phyloP scores from a whole-genome alignment of 208 protist species.

The Crithidia thermophila region DNA sequence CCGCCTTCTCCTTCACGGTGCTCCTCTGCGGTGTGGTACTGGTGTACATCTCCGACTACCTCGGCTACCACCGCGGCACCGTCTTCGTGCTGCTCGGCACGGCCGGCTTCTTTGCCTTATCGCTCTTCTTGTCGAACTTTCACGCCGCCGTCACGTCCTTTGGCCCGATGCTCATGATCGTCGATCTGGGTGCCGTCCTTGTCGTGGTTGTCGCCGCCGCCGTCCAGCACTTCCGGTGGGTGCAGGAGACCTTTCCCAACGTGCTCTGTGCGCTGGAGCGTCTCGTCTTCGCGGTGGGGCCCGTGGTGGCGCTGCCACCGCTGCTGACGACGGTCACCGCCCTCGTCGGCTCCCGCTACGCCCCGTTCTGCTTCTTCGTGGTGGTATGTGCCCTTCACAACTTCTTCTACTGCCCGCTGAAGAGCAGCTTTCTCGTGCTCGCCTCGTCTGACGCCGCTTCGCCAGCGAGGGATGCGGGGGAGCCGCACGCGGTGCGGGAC shows the following conservation, averaged over 20 bases:
- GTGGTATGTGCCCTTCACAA: conserved; percentile 65
- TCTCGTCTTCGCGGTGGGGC: conserved; percentile 56
- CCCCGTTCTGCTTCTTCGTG: conserved; percentile 63
- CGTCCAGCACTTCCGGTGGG: conserved; percentile 83
- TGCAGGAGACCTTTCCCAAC: conserved; percentile 76
- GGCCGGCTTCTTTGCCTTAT: conserved; percentile 38
- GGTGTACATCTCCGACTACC: conserved; percentile 83
- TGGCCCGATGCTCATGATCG: conserved; percentile 72
- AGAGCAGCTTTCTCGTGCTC: conserved; percentile 74
- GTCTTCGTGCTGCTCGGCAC: conserved; percentile 58
- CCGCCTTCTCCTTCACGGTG: conserved; percentile 58
- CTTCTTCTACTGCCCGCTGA: conserved; percentile 73
- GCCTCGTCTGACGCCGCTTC: conserved; percentile 9
- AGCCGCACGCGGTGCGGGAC: conserved; percentile 14
- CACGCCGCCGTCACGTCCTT: conserved; percentile 52
- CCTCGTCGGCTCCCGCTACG: conserved; percentile 67
- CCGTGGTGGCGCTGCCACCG: conserved; percentile 69
- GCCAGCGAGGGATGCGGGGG: background rate
- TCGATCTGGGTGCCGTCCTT: conserved; percentile 52
- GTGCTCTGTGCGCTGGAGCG: conserved; percentile 75
- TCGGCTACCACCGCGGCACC: conserved; percentile 61
- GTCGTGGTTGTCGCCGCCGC: conserved; percentile 38
- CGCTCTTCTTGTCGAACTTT: conserved; percentile 79
- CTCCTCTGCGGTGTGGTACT: conserved; percentile 64
- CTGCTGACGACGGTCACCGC: conserved; percentile 67